These are phyloP conservation scores for Hawksworthiomyces lignivorus DNA, from an alignment of 2,329 filamentous ascomycete species.

Conservation along the genomic window DNA sequence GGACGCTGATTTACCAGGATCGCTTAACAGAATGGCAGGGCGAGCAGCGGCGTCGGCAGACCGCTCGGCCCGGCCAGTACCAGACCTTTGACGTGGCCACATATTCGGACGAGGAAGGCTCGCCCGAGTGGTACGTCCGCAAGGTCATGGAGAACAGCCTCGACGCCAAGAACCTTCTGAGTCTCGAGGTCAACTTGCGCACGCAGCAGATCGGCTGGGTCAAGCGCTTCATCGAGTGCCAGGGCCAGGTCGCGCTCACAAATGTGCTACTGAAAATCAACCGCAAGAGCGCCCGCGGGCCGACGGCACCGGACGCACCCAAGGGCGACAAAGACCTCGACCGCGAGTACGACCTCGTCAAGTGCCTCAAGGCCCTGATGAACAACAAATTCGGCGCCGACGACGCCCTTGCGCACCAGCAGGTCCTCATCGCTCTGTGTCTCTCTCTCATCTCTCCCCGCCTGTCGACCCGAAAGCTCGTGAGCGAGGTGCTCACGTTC, in stretches of 20 bases:
- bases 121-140: slow-evolving; percentile 95
- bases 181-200: slow-evolving; percentile 85
- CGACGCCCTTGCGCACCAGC: slow-evolving; percentile 83
- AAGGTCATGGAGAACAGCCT: slow-evolving; percentile 95
- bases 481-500: slow-evolving; percentile 94
- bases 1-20: slow-evolving; percentile 94
- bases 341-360: slow-evolving; percentile 92
- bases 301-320: slow-evolving; percentile 51
- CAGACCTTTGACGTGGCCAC: slow-evolving; percentile 62
- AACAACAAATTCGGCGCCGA: slow-evolving; percentile 99
- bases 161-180: slow-evolving; percentile 83
- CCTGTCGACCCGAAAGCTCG: slow-evolving; percentile 84
- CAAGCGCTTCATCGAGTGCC: slow-evolving; percentile 90
- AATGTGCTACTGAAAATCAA: slow-evolving; percentile 93
- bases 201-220: slow-evolving; percentile 99
- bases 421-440: slow-evolving; percentile 80
- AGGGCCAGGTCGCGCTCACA: slow-evolving; percentile 91
- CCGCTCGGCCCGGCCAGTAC: slow-evolving; percentile 64
- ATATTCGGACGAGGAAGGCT: slow-evolving; percentile 87
- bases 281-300: slow-evolving; percentile 69
- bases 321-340: slow-evolving; percentile 73
- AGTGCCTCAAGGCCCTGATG: slow-evolving; percentile 94
- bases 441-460: slow-evolving; percentile 82
- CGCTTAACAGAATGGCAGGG: slow-evolving; percentile 88
- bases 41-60: slow-evolving; percentile 79